Percentiles rank a stretch among this genome's conserved stretches.
Evolutionary conservation across 2,329 filamentous ascomycete genomes (phyloP).

Genomic region (Diaporthe vaccinii): DNA sequence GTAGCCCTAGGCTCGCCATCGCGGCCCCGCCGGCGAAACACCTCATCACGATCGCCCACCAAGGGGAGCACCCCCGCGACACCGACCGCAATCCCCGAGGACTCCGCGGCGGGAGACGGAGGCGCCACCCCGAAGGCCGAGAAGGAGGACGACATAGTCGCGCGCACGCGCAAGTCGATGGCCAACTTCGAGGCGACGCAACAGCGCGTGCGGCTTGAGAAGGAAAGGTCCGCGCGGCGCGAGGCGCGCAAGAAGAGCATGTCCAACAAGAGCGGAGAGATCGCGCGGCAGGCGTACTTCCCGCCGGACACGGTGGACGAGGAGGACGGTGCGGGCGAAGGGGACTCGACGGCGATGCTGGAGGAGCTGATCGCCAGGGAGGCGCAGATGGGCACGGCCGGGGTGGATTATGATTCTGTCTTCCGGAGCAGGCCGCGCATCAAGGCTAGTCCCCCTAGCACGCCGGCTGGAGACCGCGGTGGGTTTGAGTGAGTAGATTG

Average conservation of each 20-base stretch:
- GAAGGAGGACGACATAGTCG: conserved; percentile 63
- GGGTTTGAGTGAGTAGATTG: conserved; percentile 28
- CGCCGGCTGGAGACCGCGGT: conserved; percentile 54
- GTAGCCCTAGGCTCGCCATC: background rate
- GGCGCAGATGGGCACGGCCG: conserved; percentile 20
- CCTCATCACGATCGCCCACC: conserved; percentile 26
- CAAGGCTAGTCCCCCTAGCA: conserved; percentile 77
- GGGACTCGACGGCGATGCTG: conserved; percentile 63
- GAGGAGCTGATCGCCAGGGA: conserved; percentile 80
- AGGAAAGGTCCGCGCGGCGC: conserved; percentile 64
- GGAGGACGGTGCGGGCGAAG: conserved; percentile 47
- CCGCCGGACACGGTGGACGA: conserved; percentile 58
- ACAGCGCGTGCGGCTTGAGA: conserved; percentile 71
- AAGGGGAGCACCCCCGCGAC: conserved; percentile 42
- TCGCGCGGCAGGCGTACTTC: conserved; percentile 61
- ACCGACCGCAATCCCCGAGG: background rate
- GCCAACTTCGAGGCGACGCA: conserved; percentile 71
- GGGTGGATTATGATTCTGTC: conserved; percentile 79
- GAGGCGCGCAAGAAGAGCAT: conserved; percentile 51
- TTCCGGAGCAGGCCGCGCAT: conserved; percentile 89
- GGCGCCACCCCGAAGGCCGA: background rate
- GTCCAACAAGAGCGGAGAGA: conserved; percentile 42
- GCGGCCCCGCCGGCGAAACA: conserved; percentile 5
- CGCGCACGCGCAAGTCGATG: conserved; percentile 73
- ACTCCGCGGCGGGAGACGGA: conserved; percentile 30